phyloP scores from a whole-genome alignment of 495 filamentous ascomycete species.

The Aspergillus cristatus region DNA sequence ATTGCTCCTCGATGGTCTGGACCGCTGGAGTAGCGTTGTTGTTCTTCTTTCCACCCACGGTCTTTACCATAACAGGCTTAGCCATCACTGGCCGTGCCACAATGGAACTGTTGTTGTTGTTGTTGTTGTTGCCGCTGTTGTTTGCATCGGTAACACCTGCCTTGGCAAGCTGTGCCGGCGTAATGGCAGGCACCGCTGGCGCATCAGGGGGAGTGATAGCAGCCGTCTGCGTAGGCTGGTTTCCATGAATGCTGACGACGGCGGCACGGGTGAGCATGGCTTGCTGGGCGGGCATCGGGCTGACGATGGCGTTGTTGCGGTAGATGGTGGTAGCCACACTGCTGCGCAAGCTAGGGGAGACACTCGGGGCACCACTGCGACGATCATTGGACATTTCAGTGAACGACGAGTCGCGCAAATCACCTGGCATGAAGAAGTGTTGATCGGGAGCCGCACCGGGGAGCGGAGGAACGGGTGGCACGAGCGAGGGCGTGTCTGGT shows the following conservation, averaged over 20 bases:
- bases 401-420: slow-evolving; percentile 81
- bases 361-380: slow-evolving; percentile 51
- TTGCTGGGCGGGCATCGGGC: slow-evolving; percentile 72
- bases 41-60: slow-evolving; percentile 22
- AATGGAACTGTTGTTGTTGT: slow-evolving; percentile 33
- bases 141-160: slow-evolving; percentile 27
- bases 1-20: slow-evolving; percentile 18
- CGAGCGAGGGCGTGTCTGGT: slow-evolving; percentile 70
- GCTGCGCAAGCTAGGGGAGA: slow-evolving; percentile 54
- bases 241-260: slow-evolving; percentile 75
- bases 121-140: slow-evolving; percentile 29
- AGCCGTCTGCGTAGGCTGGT: slow-evolving; percentile 23
- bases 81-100: slow-evolving; percentile 35
- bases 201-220: slow-evolving; percentile 32
- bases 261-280: slow-evolving; percentile 77
- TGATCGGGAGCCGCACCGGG: slow-evolving; percentile 70
- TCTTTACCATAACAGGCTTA: slow-evolving; percentile 38
- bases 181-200: slow-evolving; percentile 46
- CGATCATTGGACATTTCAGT: slow-evolving; percentile 59
- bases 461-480: slow-evolving; percentile 87
- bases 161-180: slow-evolving; percentile 35
- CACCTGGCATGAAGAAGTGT: slow-evolving; percentile 88
- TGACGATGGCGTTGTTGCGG: slow-evolving; percentile 75
- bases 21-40: slow-evolving; percentile 7
- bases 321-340: slow-evolving; percentile 91